Percentiles rank a stretch among this genome's conserved stretches.
Conservation (phyloP, 768 basidiomycete species). For the Tephrocybe rancida region DNA sequence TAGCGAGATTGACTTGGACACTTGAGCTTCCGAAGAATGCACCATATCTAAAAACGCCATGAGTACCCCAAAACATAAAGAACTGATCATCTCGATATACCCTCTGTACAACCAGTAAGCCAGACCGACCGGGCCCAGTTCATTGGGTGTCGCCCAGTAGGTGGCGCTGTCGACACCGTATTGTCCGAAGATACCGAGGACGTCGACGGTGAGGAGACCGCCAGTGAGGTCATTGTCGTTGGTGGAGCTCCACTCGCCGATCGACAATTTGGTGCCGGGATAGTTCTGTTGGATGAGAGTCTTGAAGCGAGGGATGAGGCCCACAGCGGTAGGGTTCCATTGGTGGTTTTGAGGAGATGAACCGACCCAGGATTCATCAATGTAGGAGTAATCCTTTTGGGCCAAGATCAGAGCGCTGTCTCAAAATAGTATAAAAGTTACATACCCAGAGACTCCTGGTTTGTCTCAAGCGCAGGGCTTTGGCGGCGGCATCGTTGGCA, state of each 20-base stretch:
- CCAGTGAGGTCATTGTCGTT: constrained; percentile 54
- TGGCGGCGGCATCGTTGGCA: constrained; percentile 52
- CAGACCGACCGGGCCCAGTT: constrained; percentile 49
- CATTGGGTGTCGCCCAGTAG: constrained; percentile 53
- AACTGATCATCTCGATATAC: constrained; percentile 25
- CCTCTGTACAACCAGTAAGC: constrained; percentile 62
- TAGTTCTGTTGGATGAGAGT: constrained; percentile 49
- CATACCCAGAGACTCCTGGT: constrained; percentile 54
- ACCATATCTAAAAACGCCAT: constrained; percentile 36
- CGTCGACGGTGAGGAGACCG: constrained; percentile 52
- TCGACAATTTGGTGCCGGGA: constrained; percentile 58
- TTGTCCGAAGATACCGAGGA: constrained; percentile 52
- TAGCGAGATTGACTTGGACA: constrained; percentile 46
- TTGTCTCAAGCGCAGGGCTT: constrained; percentile 50
- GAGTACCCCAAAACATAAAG: neutral
- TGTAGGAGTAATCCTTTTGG: constrained; percentile 44
- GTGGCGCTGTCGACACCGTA: constrained; percentile 53
- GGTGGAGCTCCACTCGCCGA: constrained; percentile 53
- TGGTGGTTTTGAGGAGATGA: constrained; percentile 45
- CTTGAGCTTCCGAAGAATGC: constrained; percentile 45
- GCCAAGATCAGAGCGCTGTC: neutral
- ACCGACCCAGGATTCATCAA: constrained; percentile 59
- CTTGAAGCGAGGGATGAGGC: constrained; percentile 52
- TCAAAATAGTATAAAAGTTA: neutral
- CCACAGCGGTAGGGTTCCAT: constrained; percentile 43